Evolutionary conservation across 2,329 filamentous ascomycete genomes (phyloP).

Genomic region (Trichoderma semiorbis): DNA sequence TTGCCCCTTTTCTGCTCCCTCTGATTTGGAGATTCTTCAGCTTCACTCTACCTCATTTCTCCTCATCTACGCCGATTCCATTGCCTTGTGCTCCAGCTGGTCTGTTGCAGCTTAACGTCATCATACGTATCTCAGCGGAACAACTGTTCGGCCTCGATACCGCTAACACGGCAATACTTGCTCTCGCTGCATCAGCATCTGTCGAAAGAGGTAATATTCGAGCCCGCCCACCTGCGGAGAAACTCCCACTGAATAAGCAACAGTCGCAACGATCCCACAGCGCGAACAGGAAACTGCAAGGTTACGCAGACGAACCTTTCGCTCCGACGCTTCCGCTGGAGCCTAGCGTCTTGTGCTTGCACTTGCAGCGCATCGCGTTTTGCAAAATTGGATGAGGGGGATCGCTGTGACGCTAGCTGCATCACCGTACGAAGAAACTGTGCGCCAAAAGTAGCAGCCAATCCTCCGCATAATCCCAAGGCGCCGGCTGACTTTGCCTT

Average conservation of each 20-base stretch:
- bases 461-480: not conserved
- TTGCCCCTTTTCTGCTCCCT: not conserved
- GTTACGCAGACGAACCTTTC: not conserved
- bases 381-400: not conserved
- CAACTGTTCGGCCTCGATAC: not conserved
- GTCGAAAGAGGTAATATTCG: not conserved
- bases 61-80: not conserved
- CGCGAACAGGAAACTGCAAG: constrained; percentile 2
- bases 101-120: not conserved
- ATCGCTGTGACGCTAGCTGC: not conserved
- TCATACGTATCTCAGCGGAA: not conserved
- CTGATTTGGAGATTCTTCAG: not conserved
- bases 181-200: not conserved
- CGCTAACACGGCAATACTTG: not conserved
- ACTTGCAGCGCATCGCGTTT: not conserved
- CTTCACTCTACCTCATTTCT: not conserved
- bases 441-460: not conserved
- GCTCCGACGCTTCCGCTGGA: constrained; percentile 13
- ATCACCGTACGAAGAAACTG: not conserved
- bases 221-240: not conserved
- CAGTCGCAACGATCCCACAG: not conserved
- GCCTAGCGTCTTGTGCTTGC: not conserved
- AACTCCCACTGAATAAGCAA: not conserved
- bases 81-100: constrained; percentile 1
- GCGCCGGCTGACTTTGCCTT: not conserved